Evolutionary conservation across 495 filamentous ascomycete species (phyloP), one percentile per base, ranked within the genome.

Genomic region (Cladorrhinum samala): DNA sequence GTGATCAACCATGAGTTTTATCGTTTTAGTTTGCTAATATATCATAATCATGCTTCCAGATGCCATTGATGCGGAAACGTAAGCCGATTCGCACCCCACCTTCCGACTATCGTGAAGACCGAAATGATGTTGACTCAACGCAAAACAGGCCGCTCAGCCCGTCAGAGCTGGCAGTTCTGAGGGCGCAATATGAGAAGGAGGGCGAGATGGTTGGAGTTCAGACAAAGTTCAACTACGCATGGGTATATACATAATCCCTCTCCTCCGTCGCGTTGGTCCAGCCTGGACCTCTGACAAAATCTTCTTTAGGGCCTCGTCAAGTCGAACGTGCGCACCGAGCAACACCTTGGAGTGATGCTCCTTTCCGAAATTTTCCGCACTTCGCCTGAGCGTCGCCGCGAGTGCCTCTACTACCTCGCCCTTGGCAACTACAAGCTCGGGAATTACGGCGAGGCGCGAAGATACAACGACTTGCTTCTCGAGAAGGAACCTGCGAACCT

Each of bases 211-310:
- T 96, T 14, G 90, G 91, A 42, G 83, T 98, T 23, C 93, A 98
- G 69, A 98, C 93, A 42, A 97, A 96, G 69, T 98, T 98, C 82
- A 98, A 98, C 82, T 97, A 89, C 68, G 92, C 94, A 63, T 98
- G 93, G 93, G 90, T 94, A 76, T 39, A 77, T 52, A 25, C 50
- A 56, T 43, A 45, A 40, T 52, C 25, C 25, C 20, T 30, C 33
- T 50, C 42, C 1, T 20, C 40, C 7, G 9, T 48, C 48, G n/a
- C 42, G 17, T 6, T 7, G 46, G 9, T 16, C 27, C 13, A 9
- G n/a, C 24, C 11, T 6, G 2, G 16, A 3, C 16, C 9, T 56
- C 52, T 21, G 6, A 38, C n/a, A 1, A 18, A 20, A n/a, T 44
- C 19, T 37, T 36, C 13, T 4, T 39, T 38, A 95, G 90, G 93